phyloP scores from a whole-genome alignment of 345 rosid genomes.

The Kandelia obovata region DNA sequence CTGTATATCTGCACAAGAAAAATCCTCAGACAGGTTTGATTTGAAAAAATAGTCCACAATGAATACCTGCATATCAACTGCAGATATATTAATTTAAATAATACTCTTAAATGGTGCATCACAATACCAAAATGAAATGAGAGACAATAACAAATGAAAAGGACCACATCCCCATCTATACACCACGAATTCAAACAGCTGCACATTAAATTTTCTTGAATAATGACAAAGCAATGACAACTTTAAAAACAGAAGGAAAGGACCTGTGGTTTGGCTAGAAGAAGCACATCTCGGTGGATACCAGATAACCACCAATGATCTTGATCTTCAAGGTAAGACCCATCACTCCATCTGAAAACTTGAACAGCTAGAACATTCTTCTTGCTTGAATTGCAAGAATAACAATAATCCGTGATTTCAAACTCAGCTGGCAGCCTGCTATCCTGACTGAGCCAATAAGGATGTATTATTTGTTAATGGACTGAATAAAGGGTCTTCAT shows the following conservation, averaged over 20 bases:
- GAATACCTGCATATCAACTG: constrained; percentile 63
- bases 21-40: constrained; percentile 66
- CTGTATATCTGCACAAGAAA: constrained; percentile 66
- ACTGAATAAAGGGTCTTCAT: not conserved
- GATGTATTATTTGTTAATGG: constrained; percentile 23
- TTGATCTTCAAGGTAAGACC: constrained; percentile 99
- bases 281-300: constrained; percentile 92
- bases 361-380: constrained; percentile 89
- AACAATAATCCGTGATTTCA: constrained; percentile 86
- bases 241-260: constrained; percentile 9
- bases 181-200: not conserved
- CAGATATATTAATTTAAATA: not conserved
- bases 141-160: not conserved
- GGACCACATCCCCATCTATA: not conserved
- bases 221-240: not conserved
- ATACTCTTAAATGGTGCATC: not conserved
- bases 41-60: constrained; percentile 89
- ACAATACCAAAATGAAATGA: not conserved
- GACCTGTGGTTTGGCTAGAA: constrained; percentile 96
- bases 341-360: constrained; percentile 99
- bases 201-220: not conserved
- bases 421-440: constrained; percentile 98
- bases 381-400: constrained; percentile 66
- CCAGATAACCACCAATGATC: constrained; percentile 99
- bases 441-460: constrained; percentile 71